These are phyloP conservation scores for Boletus sp. DNA, from an alignment of 768 basidiomycete species.

Conservation along the genomic window DNA sequence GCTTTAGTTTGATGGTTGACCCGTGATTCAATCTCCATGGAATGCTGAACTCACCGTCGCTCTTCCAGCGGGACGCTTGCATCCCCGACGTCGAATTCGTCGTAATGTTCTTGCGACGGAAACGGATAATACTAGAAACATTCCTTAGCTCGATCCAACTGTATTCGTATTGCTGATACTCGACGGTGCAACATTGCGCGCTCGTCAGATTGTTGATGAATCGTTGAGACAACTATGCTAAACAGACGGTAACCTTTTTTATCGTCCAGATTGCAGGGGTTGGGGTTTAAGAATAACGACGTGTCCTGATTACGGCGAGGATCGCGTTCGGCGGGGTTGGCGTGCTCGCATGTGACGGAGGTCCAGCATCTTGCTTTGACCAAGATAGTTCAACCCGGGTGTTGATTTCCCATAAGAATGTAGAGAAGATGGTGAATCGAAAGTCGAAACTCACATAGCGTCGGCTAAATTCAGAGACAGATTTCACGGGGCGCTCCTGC, in stretches of 20 bases:
- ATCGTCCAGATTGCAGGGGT: not conserved
- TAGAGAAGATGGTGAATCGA: too few species aligned
- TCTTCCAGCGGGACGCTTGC: not conserved
- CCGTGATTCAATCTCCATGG: not conserved
- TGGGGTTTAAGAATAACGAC: not conserved
- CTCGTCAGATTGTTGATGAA: slow-evolving; percentile 1
- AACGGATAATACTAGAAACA: slow-evolving; percentile 5
- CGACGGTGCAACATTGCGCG: not conserved
- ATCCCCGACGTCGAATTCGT: not conserved
- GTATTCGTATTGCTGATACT: slow-evolving; percentile 8
- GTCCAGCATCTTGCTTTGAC: not conserved
- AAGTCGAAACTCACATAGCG: too few species aligned
- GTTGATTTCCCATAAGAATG: too few species aligned
- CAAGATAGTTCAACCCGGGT: not conserved
- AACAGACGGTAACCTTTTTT: not conserved
- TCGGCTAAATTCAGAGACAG: too few species aligned
- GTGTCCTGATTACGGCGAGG: not conserved
- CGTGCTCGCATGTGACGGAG: not conserved
- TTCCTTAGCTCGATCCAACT: slow-evolving; percentile 5
- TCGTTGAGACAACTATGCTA: slow-evolving; percentile 10
- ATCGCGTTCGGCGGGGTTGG: not conserved
- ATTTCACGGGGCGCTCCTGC: too few species aligned
- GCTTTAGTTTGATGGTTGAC: slow-evolving; percentile 1
- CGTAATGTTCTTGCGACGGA: not conserved
- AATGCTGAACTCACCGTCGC: not conserved